Base-by-base conservation (phyloP, 2,329 filamentous ascomycete genomes). In the Pestalotiopsis sp. region DNA sequence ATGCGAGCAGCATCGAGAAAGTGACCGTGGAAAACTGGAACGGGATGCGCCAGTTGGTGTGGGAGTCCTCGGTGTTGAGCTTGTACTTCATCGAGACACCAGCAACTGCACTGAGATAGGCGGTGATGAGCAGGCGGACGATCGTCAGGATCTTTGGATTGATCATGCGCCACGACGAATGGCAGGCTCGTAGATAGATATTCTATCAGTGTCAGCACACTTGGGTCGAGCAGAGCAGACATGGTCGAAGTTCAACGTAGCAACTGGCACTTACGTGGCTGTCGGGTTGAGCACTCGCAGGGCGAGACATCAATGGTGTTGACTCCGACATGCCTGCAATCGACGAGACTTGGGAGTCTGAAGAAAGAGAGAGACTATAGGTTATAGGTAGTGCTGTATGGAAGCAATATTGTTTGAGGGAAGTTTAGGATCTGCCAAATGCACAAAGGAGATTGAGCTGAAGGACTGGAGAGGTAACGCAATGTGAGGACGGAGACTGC, bases 11-110 rank as follows among this genome's bases (percentile, higher is more conserved):
- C 52, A 85, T 67, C 62, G 77, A 68, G 71, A 80, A 85, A 57
- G 82, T 79, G 70, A 87, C 76, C 11, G 82, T 79, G 49, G 82
- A 82, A 75, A 87, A 87, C 73, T 87, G 81, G 68, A 87, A 88
- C 12, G 83, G 69, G 31, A 84, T 80, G 17, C 79, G 78, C 82
- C 80, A 83, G 23, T 73, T 74, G 11, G 79, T 79, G 64, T 81
- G 80, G 3, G 79, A 74, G 12, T 82, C 80, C 58, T 82, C 75
- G 31, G 78, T 78, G 31, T 80, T 80, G 63, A 84, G 74, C 75
- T 86, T 86, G 78, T 81, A 86, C 70, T 84, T 79, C 68, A 81
- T 72, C 9, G 84, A 77, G 74, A 87, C 79, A 66, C 78, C 78
- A 13, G 77, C 79, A 1, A 82, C 77, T 17, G 78, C 80, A 6